Conservation (phyloP, 768 basidiomycete genomes). For the Pseudohyphozyma bogoriensis region DNA sequence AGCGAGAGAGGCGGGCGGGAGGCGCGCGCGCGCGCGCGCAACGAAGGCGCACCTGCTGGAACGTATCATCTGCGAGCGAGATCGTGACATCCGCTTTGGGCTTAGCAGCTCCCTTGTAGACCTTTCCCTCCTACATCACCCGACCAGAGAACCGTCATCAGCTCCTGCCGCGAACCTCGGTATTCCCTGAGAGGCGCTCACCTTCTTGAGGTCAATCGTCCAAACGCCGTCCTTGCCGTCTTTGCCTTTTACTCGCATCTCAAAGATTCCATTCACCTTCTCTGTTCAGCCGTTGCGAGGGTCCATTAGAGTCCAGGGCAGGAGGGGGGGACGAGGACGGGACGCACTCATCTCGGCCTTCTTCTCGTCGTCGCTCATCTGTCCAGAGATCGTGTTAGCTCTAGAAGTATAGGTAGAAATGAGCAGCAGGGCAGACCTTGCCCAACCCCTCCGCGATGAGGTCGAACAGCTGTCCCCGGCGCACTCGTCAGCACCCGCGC, state of each 20-base stretch:
- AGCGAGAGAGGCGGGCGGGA: no score
- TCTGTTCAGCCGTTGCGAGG: no score
- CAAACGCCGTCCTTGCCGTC: constrained; percentile 71
- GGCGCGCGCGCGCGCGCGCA: background rate
- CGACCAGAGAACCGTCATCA: background rate
- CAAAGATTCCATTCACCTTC: constrained; percentile 35
- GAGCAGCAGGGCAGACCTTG: no score
- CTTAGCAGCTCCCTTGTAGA: constrained; percentile 61
- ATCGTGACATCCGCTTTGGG: constrained; percentile 54
- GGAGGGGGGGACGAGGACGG: no score
- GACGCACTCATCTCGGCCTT: no score
- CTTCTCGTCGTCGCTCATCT: no score
- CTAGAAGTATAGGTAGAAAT: no score
- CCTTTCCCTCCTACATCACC: constrained; percentile 49
- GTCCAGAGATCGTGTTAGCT: no score
- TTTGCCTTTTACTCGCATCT: constrained; percentile 45
- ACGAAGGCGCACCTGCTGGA: background rate
- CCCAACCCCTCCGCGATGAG: no score
- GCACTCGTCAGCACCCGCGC: no score
- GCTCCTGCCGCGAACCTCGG: background rate
- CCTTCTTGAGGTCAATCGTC: constrained; percentile 85
- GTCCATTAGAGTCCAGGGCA: no score
- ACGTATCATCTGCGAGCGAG: constrained; percentile 23
- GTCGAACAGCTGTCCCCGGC: no score
- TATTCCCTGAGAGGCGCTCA: constrained; percentile 34